Conservation (phyloP, 2,329 filamentous ascomycete genomes). For the Fusarium secorum region DNA sequence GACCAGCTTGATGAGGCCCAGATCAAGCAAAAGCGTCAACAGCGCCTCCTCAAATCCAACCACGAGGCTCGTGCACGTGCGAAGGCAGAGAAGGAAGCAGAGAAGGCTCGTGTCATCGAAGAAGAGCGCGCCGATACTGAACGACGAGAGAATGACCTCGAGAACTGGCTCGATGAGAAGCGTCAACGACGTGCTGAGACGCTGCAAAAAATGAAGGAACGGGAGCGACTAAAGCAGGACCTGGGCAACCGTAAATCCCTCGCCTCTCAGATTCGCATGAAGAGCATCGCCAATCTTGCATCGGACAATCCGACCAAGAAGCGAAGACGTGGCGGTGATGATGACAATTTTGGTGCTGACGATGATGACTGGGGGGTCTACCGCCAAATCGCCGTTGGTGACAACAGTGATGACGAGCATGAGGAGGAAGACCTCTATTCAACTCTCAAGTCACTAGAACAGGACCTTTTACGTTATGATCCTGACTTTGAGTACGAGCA, state of each 20-base stretch:
- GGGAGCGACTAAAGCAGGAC: conserved; percentile 91
- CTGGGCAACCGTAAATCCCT: conserved; percentile 96
- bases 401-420: conserved; percentile 84
- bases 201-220: conserved; percentile 88
- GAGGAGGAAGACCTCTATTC: conserved; percentile 87
- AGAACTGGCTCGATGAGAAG: conserved; percentile 86
- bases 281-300: conserved; percentile 93
- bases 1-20: conserved; percentile 92
- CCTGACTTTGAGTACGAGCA: conserved; percentile 90
- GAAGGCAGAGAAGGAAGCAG: conserved; percentile 93
- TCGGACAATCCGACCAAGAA: conserved; percentile 88
- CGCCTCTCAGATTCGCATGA: conserved; percentile 97
- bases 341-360: conserved; percentile 96
- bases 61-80: conserved; percentile 92
- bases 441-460: conserved; percentile 78
- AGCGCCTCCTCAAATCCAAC: conserved; percentile 92
- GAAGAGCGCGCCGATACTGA: conserved; percentile 85
- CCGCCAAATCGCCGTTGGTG: conserved; percentile 86
- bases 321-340: conserved; percentile 84
- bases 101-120: conserved; percentile 84
- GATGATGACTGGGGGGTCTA: conserved; percentile 99
- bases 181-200: conserved; percentile 74
- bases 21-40: conserved; percentile 90
- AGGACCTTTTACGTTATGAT: conserved; percentile 86
- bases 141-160: conserved; percentile 81